Base-by-base conservation (phyloP, 1,139 yeast species). In the Saccharomyces hybrid region DNA sequence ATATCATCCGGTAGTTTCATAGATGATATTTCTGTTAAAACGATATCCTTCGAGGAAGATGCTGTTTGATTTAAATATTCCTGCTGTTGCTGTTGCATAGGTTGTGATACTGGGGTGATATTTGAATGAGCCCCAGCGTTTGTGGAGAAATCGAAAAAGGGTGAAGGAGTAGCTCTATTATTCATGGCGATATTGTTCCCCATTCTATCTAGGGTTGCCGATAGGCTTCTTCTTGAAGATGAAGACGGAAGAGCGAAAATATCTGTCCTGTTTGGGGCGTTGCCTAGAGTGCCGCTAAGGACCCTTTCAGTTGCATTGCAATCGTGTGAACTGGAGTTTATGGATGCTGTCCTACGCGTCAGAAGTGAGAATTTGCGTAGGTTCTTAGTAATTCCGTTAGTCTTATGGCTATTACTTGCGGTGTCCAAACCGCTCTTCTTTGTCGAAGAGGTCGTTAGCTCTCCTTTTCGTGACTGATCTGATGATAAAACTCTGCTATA, bases 11-110 rank as follows among this genome's bases (percentile, higher is more conserved):
- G 70, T 25, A 80, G 50, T 7, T 64, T 60, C 29, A 76, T 68
- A 0, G 79, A 70, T 31, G 83, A 85, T 5, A 87, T 70, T 60
- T 78, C 80, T 0, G 90, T 82, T 56, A 88, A 72, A 16, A 85
- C 82, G 65, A 85, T 77, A 66, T 88, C 95, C 61, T 86, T 87
- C 49, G 66, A 53, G 42, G 58, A 53, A 4, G 59, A 57, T 29
- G 42, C 51, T 34, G 63, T 63, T 44, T 59, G 59, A 41, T 49
- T 49, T 1, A 53, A 25, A 25, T 38, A n/a, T 9, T 54, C 59
- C 11, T 54, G 51, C 13, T 41, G 51, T 25, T 47, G n/a, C 32
- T 31, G 29, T 16, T 23, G 47, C 16, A 41, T 41, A 26, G 49
- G 58, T 11, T 47, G 52, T 9, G 56, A 25, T 2, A 46, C 31